Evolutionary conservation across 768 basidiomycete species (phyloP), one percentile per base, ranked within the genome.

Genomic region (Tulasnella sp.): DNA sequence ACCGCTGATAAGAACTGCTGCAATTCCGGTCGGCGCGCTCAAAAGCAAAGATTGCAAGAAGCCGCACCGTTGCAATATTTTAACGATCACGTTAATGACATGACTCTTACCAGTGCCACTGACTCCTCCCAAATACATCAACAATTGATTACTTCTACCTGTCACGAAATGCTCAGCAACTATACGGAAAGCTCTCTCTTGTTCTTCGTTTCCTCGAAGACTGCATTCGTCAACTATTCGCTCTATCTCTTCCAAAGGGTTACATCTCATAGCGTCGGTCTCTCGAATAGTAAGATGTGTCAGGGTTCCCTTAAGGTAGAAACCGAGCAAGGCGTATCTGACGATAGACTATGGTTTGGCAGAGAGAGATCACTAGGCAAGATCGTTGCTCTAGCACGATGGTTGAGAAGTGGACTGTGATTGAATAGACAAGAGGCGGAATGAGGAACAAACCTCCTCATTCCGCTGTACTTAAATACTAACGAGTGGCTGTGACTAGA

Each of bases 91-190:
- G 19, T 79, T 36, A 7, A 79, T 78, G 1, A 79, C 78, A 14
- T 67, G 22, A 9, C 77, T 74, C 72, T 79, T 79, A 4, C 78
- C 78, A 45, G 78, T 79, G 25, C 78, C 78, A 58, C 78, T 78
- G 9, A 77, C 31, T 9, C 78, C 78, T n/a, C 54, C 36, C 3
- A 79, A 3, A 38, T 34, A 76, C 78, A 79, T 75, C 15, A 45
- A 40, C 1, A 79, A 45, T 42, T 78, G 78, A 12, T 67, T 22
- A 5, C 17, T 19, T 5, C 17, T 64, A 6, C 58, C 58, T 64
- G 58, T 6, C 5, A 64, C 31, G 58, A 64, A 64, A 34, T 64
- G 58, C 17, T 64, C 58, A n/a, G 58, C 58, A 25, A 64, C 58
- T 6, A 64, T 64, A 64, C 58, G 58, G 31, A 64, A 64, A 5